Evolutionary conservation across 2,329 filamentous ascomycete genomes (phyloP).

Genomic region (Trichoderma sp.): DNA sequence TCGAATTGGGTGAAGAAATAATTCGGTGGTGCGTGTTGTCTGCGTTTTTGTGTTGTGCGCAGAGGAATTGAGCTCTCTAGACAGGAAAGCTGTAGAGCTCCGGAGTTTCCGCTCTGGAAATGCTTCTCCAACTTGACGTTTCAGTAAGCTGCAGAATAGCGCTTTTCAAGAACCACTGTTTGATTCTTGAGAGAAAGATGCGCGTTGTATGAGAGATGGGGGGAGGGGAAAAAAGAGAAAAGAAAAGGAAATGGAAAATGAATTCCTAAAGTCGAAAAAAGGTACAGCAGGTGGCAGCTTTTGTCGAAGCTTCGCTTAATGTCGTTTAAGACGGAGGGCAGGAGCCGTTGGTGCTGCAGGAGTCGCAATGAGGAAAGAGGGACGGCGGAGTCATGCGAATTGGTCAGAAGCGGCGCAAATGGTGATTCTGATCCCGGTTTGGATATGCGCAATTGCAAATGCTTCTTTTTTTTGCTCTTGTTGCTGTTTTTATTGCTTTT

Average conservation of each 20-base stretch:
- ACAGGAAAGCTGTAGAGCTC: neutral
- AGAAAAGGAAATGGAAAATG: neutral
- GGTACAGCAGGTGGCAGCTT: neutral
- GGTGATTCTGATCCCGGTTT: neutral
- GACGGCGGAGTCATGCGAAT: neutral
- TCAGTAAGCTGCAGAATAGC: neutral
- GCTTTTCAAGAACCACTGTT: neutral
- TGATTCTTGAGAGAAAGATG: neutral
- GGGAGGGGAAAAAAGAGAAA: neutral
- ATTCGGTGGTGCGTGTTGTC: neutral
- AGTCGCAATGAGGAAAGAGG: conserved; percentile 10
- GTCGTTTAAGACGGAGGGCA: neutral
- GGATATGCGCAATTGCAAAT: neutral
- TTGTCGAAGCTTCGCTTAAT: neutral
- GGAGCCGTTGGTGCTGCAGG: conserved; percentile 2
- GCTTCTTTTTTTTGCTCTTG: neutral
- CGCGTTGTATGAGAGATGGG: neutral
- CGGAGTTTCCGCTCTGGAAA: neutral
- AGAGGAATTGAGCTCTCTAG: neutral
- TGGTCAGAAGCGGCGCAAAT: neutral
- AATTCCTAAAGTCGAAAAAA: neutral
- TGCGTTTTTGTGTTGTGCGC: neutral
- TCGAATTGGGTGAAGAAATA: neutral
- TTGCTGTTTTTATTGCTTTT: neutral
- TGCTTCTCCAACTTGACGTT: neutral